phyloP scores from a whole-genome alignment of 2,329 filamentous ascomycete species.

The Trichophyton verrucosum region DNA sequence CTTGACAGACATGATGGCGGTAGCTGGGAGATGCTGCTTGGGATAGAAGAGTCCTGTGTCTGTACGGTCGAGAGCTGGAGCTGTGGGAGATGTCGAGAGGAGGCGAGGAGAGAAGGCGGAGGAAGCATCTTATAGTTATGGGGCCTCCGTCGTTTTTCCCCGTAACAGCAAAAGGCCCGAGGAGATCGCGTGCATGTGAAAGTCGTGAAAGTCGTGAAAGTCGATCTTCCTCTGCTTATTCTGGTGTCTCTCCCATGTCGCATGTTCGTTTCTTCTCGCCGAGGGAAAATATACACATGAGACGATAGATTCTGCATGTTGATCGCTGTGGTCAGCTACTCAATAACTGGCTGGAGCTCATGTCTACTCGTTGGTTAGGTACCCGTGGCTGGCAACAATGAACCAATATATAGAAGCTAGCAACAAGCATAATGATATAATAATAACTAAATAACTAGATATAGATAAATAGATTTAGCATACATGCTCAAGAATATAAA shows the following conservation, averaged over 20 bases:
- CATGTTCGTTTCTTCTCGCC: not conserved
- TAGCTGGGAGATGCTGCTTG: not conserved
- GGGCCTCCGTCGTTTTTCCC: not conserved
- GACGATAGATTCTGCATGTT: not conserved
- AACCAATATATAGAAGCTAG: no score
- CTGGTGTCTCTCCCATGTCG: no score
- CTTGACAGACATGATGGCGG: slow-evolving; percentile 55
- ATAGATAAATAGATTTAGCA: no score
- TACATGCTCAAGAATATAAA: not conserved
- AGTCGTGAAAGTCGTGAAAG: slow-evolving; percentile 19
- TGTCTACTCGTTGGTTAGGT: no score
- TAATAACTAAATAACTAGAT: no score
- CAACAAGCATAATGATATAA: no score
- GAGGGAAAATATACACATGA: not conserved
- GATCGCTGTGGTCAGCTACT: no score
- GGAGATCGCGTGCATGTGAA: slow-evolving; percentile 21
- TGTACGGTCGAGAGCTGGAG: not conserved
- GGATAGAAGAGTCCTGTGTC: no score
- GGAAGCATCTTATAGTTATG: not conserved
- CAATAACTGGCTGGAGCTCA: no score
- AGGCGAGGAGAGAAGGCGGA: not conserved
- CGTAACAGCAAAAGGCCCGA: not conserved
- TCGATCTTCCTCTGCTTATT: not conserved
- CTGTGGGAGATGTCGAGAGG: not conserved
- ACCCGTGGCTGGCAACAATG: no score